Evolutionary conservation across 805 yeast genomes (phyloP).

Genomic region (Ogataea kodamae): DNA sequence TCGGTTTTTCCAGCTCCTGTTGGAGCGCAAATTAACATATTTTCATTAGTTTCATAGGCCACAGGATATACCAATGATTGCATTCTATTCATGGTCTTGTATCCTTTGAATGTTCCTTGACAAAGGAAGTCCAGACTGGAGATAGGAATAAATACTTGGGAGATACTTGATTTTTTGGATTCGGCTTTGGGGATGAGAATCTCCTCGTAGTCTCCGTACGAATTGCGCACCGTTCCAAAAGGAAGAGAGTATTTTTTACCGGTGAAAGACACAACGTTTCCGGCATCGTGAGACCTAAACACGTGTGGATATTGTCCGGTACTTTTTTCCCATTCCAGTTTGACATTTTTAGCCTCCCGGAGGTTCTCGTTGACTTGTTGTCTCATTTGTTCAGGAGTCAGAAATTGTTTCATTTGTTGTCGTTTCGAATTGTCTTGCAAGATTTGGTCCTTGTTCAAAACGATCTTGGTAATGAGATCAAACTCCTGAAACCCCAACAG

Average conservation of each 20-base stretch:
- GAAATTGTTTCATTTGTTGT: constrained; percentile 24
- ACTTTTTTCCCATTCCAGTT: constrained; percentile 43
- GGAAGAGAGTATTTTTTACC: constrained; percentile 84
- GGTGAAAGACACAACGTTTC: constrained; percentile 67
- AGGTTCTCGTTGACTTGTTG: constrained; percentile 51
- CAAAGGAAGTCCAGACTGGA: constrained; percentile 72
- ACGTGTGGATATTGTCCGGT: constrained; percentile 80
- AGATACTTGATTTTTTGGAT: constrained; percentile 39
- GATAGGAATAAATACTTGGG: constrained; percentile 52
- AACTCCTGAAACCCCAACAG: constrained; percentile 82
- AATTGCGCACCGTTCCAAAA: constrained; percentile 66
- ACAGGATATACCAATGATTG: constrained; percentile 90
- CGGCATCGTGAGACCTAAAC: constrained; percentile 63
- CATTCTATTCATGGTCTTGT: constrained; percentile 75
- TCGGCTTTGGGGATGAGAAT: constrained; percentile 76
- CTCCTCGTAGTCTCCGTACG: constrained; percentile 62
- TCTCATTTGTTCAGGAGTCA: constrained; percentile 55
- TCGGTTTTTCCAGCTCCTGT: constrained; percentile 98
- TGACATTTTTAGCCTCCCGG: constrained; percentile 45
- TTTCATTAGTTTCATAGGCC: constrained; percentile 89
- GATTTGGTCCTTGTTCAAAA: constrained; percentile 42
- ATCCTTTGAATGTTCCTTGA: constrained; percentile 77
- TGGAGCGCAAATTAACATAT: constrained; percentile 95
- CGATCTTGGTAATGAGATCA: constrained; percentile 65
- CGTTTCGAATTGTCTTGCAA: constrained; percentile 21